Conservation (phyloP, 345 rosid species). For the Clausena lansium region DNA sequence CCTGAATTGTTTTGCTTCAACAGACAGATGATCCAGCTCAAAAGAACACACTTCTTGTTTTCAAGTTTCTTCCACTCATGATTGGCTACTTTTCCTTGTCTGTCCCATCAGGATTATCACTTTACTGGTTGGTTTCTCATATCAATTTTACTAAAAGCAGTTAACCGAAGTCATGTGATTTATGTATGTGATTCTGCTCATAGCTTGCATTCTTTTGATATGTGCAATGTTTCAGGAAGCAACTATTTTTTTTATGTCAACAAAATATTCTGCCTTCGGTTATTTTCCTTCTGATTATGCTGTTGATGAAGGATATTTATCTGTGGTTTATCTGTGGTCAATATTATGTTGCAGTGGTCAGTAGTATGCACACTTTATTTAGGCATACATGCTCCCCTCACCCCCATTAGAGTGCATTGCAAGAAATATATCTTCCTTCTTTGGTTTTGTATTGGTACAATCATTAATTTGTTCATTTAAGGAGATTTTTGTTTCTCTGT, state of each 20-base stretch:
- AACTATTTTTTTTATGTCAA: neutral
- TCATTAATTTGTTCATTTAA: neutral
- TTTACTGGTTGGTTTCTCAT: conserved; percentile 82
- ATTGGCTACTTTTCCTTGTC: conserved; percentile 97
- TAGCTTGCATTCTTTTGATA: conserved; percentile 2
- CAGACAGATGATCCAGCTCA: conserved; percentile 98
- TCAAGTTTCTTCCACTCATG: conserved; percentile 98
- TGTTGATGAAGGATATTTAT: neutral
- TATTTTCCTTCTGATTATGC: neutral
- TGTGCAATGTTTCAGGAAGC: neutral
- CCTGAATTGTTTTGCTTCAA: conserved; percentile 19
- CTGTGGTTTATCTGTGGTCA: neutral
- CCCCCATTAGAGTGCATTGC: conserved; percentile 5
- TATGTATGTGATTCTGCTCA: neutral
- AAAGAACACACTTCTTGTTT: conserved; percentile 87
- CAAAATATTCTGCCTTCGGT: neutral
- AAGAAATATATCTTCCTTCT: neutral
- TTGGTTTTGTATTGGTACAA: neutral
- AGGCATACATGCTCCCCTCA: neutral
- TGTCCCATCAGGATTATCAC: conserved; percentile 95
- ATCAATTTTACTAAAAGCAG: conserved; percentile 8
- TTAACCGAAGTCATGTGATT: neutral
- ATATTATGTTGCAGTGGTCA: neutral
- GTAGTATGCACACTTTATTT: neutral
- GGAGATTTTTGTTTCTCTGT: neutral